Conservation (phyloP, 2,329 filamentous ascomycete genomes). For the Pseudogymnoascus sp. region DNA sequence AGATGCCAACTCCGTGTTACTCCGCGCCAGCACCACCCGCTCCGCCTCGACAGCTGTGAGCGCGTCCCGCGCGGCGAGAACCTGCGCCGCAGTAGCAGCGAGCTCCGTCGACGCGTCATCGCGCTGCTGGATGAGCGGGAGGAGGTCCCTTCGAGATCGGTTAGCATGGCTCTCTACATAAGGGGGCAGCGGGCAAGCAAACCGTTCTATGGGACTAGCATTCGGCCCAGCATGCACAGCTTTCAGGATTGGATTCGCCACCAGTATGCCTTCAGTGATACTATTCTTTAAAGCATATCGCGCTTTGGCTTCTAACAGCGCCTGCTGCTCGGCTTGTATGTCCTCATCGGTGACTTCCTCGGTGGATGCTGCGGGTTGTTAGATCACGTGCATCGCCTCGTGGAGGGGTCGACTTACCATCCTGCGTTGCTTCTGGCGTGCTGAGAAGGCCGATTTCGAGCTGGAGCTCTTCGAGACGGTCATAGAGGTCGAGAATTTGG, state of each 20-base stretch:
- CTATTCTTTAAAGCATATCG: conserved; percentile 61
- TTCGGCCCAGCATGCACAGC: conserved; percentile 63
- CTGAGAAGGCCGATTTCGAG: conserved; percentile 62
- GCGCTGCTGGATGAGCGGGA: conserved; percentile 57
- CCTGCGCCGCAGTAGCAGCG: conserved; percentile 48
- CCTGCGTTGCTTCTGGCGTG: conserved; percentile 29
- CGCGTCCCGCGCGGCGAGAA: conserved; percentile 42
- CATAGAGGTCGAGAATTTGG: conserved; percentile 60
- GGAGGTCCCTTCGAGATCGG: conserved; percentile 34
- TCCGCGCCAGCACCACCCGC: conserved; percentile 45
- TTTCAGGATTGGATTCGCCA: conserved; percentile 67
- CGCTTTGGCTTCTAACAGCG: conserved; percentile 59
- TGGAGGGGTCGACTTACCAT: conserved; percentile 17
- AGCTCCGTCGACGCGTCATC: conserved; percentile 59
- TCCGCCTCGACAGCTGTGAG: conserved; percentile 51
- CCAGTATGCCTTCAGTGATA: conserved; percentile 59
- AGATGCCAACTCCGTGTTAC: conserved; percentile 55
- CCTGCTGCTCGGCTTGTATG: conserved; percentile 51
- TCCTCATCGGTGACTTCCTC: conserved; percentile 40
- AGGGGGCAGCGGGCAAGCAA: conserved; percentile 19
- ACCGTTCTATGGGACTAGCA: conserved; percentile 62
- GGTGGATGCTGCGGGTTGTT: background rate
- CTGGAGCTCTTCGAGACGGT: conserved; percentile 61
- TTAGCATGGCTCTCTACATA: conserved; percentile 11
- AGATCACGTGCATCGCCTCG: conserved; percentile 5